Percentiles rank a stretch among this genome's conserved stretches.
phyloP scores from a whole-genome alignment of 805 yeast species.

The Vanderwaltozyma verrucispora region DNA sequence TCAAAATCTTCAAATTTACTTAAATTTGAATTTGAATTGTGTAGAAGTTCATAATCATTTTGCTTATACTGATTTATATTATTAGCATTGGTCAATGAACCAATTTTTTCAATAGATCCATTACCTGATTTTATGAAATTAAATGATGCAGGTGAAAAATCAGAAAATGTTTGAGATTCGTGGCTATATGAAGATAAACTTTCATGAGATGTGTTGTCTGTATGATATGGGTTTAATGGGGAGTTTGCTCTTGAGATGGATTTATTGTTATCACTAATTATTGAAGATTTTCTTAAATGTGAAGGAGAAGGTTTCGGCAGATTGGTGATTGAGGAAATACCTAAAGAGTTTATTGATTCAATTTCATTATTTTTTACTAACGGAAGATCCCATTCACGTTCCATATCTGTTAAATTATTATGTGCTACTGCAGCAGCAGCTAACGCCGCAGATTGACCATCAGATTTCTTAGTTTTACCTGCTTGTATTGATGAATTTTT shows the following conservation, averaged over 20 bases:
- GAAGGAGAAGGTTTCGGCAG: neutral
- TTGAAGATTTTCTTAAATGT: no score
- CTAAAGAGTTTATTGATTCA: neutral
- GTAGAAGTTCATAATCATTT: no score
- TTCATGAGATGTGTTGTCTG: neutral
- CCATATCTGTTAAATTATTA: slow-evolving; percentile 5
- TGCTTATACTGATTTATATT: no score
- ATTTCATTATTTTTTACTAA: neutral
- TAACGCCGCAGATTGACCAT: slow-evolving; percentile 2
- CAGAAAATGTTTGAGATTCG: neutral
- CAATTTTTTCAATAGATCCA: no score
- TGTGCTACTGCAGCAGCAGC: slow-evolving; percentile 21
- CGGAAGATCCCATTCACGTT: slow-evolving; percentile 5
- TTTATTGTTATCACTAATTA: no score
- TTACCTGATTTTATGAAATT: neutral
- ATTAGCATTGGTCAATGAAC: no score
- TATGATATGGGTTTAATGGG: no score
- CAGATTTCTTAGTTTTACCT: neutral
- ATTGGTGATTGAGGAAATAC: neutral
- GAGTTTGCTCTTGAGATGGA: no score
- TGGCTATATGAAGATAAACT: neutral
- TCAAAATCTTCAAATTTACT: no score
- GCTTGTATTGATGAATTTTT: neutral
- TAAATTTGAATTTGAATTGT: no score
- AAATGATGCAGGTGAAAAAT: neutral